Conservation (phyloP, 2,329 filamentous ascomycete species). For the Sclerotinia borealis region DNA sequence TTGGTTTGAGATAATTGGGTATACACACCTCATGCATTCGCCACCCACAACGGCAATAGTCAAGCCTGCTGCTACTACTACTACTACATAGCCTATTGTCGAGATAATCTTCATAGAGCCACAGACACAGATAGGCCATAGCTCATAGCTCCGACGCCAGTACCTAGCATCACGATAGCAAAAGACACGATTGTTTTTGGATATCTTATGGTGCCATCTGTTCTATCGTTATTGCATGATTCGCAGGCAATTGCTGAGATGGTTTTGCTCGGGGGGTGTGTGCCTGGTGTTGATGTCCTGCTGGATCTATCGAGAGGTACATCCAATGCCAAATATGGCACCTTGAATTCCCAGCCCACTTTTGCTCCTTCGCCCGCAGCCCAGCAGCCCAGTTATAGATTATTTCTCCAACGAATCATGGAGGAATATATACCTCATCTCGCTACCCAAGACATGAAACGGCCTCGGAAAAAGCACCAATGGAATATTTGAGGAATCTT, state of each 20-base stretch:
- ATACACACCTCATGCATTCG: slow-evolving; percentile 26
- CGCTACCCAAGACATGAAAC: background rate
- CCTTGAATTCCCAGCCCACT: background rate
- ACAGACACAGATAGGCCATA: slow-evolving; percentile 42
- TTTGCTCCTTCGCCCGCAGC: slow-evolving; percentile 6
- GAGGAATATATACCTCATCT: background rate
- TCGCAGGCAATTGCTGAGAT: slow-evolving; percentile 14
- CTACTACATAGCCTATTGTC: slow-evolving; percentile 56
- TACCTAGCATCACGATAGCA: slow-evolving; percentile 76
- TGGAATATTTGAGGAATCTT: background rate
- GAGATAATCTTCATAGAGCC: slow-evolving; percentile 65
- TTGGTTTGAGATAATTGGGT: slow-evolving; percentile 9
- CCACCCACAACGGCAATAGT: slow-evolving; percentile 33
- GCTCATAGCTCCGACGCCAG: slow-evolving; percentile 49
- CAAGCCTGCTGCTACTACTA: slow-evolving; percentile 26
- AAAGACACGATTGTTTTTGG: slow-evolving; percentile 43
- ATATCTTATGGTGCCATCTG: slow-evolving; percentile 34
- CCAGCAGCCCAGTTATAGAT: slow-evolving; percentile 5
- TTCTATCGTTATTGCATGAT: slow-evolving; percentile 28
- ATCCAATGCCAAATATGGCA: slow-evolving; percentile 5
- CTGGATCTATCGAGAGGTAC: slow-evolving; percentile 1
- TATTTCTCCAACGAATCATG: background rate
- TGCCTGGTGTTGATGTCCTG: slow-evolving; percentile 1
- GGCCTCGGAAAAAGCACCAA: background rate
- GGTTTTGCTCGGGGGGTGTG: slow-evolving; percentile 5